Conservation (phyloP, 768 basidiomycete genomes). For the Xerocomus potaroensis region DNA sequence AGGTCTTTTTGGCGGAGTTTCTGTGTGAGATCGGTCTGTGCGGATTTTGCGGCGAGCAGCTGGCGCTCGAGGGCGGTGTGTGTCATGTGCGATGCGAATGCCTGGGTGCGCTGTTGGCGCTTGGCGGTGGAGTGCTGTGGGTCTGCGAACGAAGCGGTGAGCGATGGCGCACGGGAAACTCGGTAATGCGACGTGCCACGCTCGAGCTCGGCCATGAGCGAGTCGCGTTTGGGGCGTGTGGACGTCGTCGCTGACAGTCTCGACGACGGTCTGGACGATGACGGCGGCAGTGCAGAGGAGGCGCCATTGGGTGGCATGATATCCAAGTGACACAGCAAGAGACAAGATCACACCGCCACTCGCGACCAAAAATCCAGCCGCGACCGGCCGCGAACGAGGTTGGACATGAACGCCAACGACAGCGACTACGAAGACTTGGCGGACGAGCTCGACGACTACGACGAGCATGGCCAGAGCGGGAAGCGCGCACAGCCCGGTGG, state of each 20-base stretch:
- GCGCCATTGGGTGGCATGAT: constrained; percentile 6
- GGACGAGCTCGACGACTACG: constrained; percentile 15
- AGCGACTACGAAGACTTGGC: constrained; percentile 22
- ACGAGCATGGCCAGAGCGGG: neutral
- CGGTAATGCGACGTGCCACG: constrained; percentile 50
- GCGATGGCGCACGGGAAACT: neutral
- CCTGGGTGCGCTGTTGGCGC: constrained; percentile 59
- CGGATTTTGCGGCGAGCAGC: constrained; percentile 55
- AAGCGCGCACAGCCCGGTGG: constrained; percentile 10
- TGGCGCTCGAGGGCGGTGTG: constrained; percentile 67
- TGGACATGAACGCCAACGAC: constrained; percentile 12
- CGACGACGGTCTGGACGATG: constrained; percentile 18
- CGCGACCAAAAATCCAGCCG: too few species aligned
- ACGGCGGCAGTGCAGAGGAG: too few species aligned
- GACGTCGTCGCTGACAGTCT: constrained; percentile 2
- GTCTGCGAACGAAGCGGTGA: constrained; percentile 41
- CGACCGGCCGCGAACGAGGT: too few species aligned
- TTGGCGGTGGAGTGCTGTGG: constrained; percentile 64
- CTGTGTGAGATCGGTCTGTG: constrained; percentile 61
- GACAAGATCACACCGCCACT: too few species aligned
- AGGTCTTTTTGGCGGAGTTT: constrained; percentile 64
- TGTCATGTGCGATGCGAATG: constrained; percentile 56
- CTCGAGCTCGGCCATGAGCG: constrained; percentile 63
- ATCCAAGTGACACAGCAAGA: too few species aligned
- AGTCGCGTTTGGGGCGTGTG: constrained; percentile 50